phyloP scores from a whole-genome alignment of 768 basidiomycete species.

The Lactifluus echinatus region DNA sequence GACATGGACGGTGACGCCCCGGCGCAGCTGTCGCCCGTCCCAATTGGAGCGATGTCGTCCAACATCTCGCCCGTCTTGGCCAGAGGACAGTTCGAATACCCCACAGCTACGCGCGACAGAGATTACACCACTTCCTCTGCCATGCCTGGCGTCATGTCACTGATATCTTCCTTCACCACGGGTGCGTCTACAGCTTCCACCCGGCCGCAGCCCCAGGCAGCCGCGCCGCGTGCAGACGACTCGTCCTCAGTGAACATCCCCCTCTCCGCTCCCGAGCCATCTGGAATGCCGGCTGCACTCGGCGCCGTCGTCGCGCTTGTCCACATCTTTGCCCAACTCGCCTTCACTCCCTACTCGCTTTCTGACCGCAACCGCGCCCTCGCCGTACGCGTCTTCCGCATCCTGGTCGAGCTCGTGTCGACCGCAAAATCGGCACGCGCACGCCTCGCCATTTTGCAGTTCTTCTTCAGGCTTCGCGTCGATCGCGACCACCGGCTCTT shows the following conservation, averaged over 20 bases:
- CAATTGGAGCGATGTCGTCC: slow-evolving; percentile 19
- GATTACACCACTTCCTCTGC: slow-evolving; percentile 33
- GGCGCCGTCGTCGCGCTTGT: slow-evolving; percentile 57
- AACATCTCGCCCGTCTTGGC: slow-evolving; percentile 47
- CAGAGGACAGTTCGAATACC: slow-evolving; percentile 50
- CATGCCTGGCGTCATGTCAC: slow-evolving; percentile 53
- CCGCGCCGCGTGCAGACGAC: slow-evolving; percentile 31
- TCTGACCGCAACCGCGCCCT: slow-evolving; percentile 38
- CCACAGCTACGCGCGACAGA: slow-evolving; percentile 30
- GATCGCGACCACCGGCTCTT: slow-evolving; percentile 86
- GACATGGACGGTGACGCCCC: slow-evolving; percentile 15
- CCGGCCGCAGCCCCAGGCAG: slow-evolving; percentile 46
- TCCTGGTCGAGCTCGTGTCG: slow-evolving; percentile 40
- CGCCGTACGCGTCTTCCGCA: slow-evolving; percentile 45
- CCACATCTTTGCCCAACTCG: slow-evolving; percentile 57
- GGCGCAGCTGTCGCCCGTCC: slow-evolving; percentile 9
- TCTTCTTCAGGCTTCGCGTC: slow-evolving; percentile 80
- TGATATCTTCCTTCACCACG: slow-evolving; percentile 49
- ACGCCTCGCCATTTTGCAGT: slow-evolving; percentile 69
- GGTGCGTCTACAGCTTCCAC: slow-evolving; percentile 37
- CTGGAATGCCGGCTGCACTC: slow-evolving; percentile 36
- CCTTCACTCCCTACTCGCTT: slow-evolving; percentile 58
- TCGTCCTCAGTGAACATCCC: slow-evolving; percentile 28
- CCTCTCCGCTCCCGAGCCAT: slow-evolving; percentile 10
- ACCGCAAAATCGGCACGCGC: slow-evolving; percentile 47